Conservation (phyloP, 805 yeast species). For the Ogataea haglerorum region DNA sequence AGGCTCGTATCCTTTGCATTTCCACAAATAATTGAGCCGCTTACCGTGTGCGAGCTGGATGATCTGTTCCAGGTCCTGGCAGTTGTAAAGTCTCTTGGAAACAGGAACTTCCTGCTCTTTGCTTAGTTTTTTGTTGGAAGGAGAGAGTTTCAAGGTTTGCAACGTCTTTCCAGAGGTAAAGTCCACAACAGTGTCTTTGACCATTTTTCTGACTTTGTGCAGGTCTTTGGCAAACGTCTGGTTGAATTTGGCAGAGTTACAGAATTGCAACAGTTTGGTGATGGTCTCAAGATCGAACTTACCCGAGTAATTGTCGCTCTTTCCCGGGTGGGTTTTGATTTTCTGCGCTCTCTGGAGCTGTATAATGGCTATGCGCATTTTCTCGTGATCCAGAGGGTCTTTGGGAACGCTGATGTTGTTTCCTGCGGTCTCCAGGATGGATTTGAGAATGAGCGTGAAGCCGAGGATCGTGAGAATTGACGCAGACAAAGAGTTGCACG, state of each 20-base stretch:
- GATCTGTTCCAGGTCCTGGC: constrained; percentile 30
- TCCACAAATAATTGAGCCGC: constrained; percentile 43
- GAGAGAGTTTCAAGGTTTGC: constrained; percentile 26
- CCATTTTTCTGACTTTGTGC: constrained; percentile 33
- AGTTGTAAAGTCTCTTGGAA: constrained; percentile 17
- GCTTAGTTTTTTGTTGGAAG: constrained; percentile 18
- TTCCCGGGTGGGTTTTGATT: constrained; percentile 1
- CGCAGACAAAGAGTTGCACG: constrained; percentile 26
- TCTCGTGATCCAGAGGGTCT: constrained; percentile 78
- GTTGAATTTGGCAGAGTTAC: constrained; percentile 30
- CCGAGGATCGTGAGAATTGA: constrained; percentile 82
- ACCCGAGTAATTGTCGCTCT: constrained; percentile 10
- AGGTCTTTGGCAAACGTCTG: constrained; percentile 35
- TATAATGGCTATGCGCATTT: constrained; percentile 62
- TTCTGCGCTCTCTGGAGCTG: constrained; percentile 62
- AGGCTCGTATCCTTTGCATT: constrained; percentile 44
- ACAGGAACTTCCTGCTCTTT: constrained; percentile 20
- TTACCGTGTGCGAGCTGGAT: constrained; percentile 27
- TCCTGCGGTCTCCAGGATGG: constrained; percentile 56
- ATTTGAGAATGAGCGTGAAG: constrained; percentile 62
- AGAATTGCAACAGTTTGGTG: constrained; percentile 21
- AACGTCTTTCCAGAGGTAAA: constrained; percentile 35
- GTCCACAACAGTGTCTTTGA: constrained; percentile 36
- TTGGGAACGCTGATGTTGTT: constrained; percentile 62
- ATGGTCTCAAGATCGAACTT: constrained; percentile 26